Percentiles rank a stretch among this genome's conserved stretches.
phyloP scores from a whole-genome alignment of 164 flowering plant genomes.

The Saururus chinensis region DNA sequence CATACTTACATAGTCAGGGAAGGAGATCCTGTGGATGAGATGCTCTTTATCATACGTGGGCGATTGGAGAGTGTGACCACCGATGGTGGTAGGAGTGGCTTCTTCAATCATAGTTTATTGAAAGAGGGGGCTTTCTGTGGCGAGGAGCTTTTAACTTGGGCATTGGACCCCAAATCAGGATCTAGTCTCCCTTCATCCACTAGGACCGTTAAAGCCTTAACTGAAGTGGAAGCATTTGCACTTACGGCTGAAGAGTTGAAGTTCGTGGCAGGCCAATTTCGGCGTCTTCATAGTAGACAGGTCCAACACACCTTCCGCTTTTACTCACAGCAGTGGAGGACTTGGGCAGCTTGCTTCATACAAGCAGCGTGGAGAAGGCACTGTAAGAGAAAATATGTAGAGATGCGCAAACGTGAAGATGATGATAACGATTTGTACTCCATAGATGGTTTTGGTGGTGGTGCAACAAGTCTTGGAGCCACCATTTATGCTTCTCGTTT shows the following conservation, averaged over 20 bases:
- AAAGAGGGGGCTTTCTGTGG: slow-evolving; percentile 97
- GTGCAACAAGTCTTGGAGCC: slow-evolving; percentile 68
- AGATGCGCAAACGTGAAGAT: slow-evolving; percentile 52
- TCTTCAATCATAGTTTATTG: slow-evolving; percentile 71
- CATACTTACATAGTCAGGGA: slow-evolving; percentile 72
- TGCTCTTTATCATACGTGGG: slow-evolving; percentile 95
- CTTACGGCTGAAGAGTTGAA: slow-evolving; percentile 81
- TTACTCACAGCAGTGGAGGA: slow-evolving; percentile 98
- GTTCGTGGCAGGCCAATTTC: slow-evolving; percentile 90
- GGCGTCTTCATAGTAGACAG: slow-evolving; percentile 95
- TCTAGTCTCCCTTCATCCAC: slow-evolving; percentile 88
- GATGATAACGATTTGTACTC: slow-evolving; percentile 25
- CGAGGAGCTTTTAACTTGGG: slow-evolving; percentile 97
- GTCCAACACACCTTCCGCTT: slow-evolving; percentile 95
- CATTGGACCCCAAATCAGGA: slow-evolving; percentile 86
- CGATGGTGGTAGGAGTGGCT: slow-evolving; percentile 94
- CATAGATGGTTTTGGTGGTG: slow-evolving; percentile 17
- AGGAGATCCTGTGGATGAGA: slow-evolving; percentile 98
- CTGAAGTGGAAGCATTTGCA: slow-evolving; percentile 94
- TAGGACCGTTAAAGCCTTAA: slow-evolving; percentile 77
- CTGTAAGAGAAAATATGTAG: slow-evolving; percentile 66
- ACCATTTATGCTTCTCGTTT: slow-evolving; percentile 75
- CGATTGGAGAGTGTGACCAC: slow-evolving; percentile 92
- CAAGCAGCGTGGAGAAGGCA: slow-evolving; percentile 97
- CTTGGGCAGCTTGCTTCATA: slow-evolving; percentile 99